Percentiles rank a stretch among this genome's conserved stretches.
These are phyloP conservation scores for Rhododendron mucronatum DNA, from an alignment of 148 eudicot species.

Conservation along the genomic window DNA sequence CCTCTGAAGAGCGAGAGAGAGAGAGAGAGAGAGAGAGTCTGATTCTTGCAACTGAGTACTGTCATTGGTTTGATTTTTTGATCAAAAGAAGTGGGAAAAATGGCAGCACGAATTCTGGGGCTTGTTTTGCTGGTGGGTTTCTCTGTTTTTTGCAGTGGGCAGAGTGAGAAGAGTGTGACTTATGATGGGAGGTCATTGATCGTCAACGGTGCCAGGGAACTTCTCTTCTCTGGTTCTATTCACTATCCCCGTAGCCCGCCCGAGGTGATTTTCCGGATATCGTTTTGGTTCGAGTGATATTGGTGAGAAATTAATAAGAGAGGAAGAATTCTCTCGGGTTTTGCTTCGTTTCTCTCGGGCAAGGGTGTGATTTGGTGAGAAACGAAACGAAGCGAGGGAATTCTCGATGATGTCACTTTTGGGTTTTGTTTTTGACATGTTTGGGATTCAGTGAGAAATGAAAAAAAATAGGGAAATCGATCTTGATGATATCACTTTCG, in stretches of 20 bases:
- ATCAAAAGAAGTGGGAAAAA: neutral
- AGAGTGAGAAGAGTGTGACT: slow-evolving; percentile 16
- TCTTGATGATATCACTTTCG: neutral
- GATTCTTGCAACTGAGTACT: neutral
- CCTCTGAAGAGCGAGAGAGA: neutral
- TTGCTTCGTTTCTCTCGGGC: neutral
- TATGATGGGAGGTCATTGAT: slow-evolving; percentile 45
- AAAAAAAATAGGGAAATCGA: neutral
- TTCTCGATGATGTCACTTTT: neutral
- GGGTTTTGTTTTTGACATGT: neutral
- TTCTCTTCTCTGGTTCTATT: slow-evolving; percentile 54
- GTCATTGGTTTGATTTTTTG: neutral
- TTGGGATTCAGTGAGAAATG: neutral
- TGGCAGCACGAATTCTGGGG: neutral
- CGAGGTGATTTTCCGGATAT: slow-evolving; percentile 19
- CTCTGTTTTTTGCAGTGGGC: neutral
- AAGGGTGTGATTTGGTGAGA: neutral
- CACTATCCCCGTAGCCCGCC: slow-evolving; percentile 50
- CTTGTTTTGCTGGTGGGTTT: neutral
- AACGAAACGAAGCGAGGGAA: neutral
- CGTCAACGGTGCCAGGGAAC: slow-evolving; percentile 39
- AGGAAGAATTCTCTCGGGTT: neutral
- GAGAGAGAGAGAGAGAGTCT: neutral
- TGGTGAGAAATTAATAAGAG: neutral
- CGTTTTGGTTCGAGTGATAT: neutral